A percentile compares a stretch with the other conserved stretches of the same genome.
These are phyloP conservation scores for Jimgerdemannia flammicorona DNA, from an alignment of 192 early-diverging fungal species.

Conservation along the genomic window DNA sequence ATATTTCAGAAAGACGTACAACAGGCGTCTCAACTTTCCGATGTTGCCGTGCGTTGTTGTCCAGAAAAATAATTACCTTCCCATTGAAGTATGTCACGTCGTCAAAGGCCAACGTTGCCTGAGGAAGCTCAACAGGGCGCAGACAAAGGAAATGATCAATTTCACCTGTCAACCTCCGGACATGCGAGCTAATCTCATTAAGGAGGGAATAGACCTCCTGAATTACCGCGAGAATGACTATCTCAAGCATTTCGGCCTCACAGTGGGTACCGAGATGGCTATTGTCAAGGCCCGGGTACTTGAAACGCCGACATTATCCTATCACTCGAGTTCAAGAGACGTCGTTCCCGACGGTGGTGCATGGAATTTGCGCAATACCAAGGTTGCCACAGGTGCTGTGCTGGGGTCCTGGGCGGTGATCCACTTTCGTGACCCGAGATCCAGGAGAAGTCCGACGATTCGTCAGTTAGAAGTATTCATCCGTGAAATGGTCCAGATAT, in stretches of 20 bases:
- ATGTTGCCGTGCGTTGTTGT: constrained; percentile 84
- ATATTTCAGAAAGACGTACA: constrained; percentile 78
- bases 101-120: constrained; percentile 78
- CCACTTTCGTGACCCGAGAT: constrained; percentile 67
- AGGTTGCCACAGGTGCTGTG: constrained; percentile 67
- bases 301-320: constrained; percentile 73
- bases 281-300: constrained; percentile 75
- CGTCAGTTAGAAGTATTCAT: constrained; percentile 65
- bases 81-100: constrained; percentile 90
- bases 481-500: constrained; percentile 66
- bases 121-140: constrained; percentile 77
- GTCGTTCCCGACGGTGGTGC: constrained; percentile 51
- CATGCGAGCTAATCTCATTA: constrained; percentile 80
- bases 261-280: constrained; percentile 61
- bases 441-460: constrained; percentile 38
- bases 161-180: constrained; percentile 84
- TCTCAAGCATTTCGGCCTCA: constrained; percentile 73
- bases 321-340: constrained; percentile 43
- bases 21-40: constrained; percentile 65
- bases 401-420: constrained; percentile 83
- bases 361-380: constrained; percentile 86
- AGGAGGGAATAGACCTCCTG: constrained; percentile 64
- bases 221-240: constrained; percentile 66
- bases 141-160: constrained; percentile 95
- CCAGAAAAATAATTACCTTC: constrained; percentile 63